A percentile compares a stretch with the other conserved stretches of the same genome.
Conservation (phyloP, 108 stramenopile species). For the Skeletonema menzelii region DNA sequence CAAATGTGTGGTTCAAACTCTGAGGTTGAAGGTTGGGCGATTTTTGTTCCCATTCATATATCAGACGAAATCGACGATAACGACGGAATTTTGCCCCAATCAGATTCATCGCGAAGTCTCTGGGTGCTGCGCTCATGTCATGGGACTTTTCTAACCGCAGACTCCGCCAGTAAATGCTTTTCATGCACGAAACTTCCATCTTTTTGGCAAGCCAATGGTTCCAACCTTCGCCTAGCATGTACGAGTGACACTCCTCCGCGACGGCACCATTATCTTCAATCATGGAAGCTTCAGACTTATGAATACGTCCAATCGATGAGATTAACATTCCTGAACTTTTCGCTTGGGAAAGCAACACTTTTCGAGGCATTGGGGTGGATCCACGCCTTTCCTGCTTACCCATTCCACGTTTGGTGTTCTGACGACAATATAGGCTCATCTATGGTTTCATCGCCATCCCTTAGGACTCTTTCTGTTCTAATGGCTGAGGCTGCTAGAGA, state of each 20-base stretch:
- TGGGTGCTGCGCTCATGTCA: slow-evolving; percentile 52
- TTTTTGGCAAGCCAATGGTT: slow-evolving; percentile 55
- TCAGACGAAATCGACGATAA: slow-evolving; percentile 9
- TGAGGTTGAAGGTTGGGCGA: slow-evolving; percentile 34
- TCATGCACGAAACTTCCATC: slow-evolving; percentile 44
- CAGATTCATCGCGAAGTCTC: slow-evolving; percentile 22
- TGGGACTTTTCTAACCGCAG: slow-evolving; percentile 48
- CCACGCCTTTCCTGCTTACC: slow-evolving; percentile 29
- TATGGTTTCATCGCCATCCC: slow-evolving; percentile 28
- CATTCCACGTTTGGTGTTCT: slow-evolving; percentile 21
- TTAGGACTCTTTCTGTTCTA: slow-evolving; percentile 52
- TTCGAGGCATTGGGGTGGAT: slow-evolving; percentile 47
- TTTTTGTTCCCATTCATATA: slow-evolving; percentile 30
- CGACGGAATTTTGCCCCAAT: background rate
- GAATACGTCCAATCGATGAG: slow-evolving; percentile 44
- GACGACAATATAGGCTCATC: background rate
- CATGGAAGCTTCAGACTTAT: slow-evolving; percentile 50
- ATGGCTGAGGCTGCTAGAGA: slow-evolving; percentile 53
- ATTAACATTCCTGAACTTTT: slow-evolving; percentile 42
- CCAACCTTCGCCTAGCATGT: slow-evolving; percentile 47
- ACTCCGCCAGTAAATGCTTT: slow-evolving; percentile 23
- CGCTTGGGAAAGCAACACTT: slow-evolving; percentile 34
- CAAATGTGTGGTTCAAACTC: slow-evolving; percentile 9
- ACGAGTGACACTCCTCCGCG: slow-evolving; percentile 53
- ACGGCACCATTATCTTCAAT: slow-evolving; percentile 48